Percentiles rank a stretch among this genome's conserved stretches.
These are phyloP conservation scores for Ilyonectria robusta DNA, from an alignment of 2,329 filamentous ascomycete species.

Conservation along the genomic window DNA sequence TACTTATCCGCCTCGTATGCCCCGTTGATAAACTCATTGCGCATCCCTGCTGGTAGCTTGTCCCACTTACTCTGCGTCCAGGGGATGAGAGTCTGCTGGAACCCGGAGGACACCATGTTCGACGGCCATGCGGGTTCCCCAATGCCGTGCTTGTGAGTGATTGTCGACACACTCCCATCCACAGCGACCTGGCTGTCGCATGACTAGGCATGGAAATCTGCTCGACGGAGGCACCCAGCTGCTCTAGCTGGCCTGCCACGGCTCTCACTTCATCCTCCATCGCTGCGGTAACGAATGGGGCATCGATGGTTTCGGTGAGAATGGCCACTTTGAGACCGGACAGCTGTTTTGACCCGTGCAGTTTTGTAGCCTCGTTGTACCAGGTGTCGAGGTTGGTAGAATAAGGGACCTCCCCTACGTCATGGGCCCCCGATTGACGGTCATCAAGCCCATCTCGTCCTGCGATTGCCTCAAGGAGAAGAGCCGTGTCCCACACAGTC, in stretches of 20 bases:
- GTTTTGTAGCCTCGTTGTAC: background rate
- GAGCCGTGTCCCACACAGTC: background rate
- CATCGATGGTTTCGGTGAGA: background rate
- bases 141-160: slow-evolving; percentile 3
- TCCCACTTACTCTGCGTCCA: slow-evolving; percentile 10
- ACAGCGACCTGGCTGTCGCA: background rate
- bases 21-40: slow-evolving; percentile 12
- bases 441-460: slow-evolving; percentile 10
- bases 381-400: background rate
- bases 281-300: background rate
- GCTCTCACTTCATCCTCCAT: background rate
- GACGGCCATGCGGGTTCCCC: slow-evolving; percentile 6
- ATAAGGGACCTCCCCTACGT: background rate
- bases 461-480: background rate
- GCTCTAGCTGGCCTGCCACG: background rate
- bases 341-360: background rate
- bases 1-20: slow-evolving; percentile 2
- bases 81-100: background rate
- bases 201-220: slow-evolving; percentile 9
- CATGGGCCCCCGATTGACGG: background rate
- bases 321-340: background rate
- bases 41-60: background rate
- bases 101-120: background rate
- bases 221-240: background rate
- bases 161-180: slow-evolving; percentile 6